A percentile compares a stretch with the other conserved stretches of the same genome.
phyloP scores from a whole-genome alignment of 1,284 basidiomycete genomes.

The Wallemia ichthyophaga region DNA sequence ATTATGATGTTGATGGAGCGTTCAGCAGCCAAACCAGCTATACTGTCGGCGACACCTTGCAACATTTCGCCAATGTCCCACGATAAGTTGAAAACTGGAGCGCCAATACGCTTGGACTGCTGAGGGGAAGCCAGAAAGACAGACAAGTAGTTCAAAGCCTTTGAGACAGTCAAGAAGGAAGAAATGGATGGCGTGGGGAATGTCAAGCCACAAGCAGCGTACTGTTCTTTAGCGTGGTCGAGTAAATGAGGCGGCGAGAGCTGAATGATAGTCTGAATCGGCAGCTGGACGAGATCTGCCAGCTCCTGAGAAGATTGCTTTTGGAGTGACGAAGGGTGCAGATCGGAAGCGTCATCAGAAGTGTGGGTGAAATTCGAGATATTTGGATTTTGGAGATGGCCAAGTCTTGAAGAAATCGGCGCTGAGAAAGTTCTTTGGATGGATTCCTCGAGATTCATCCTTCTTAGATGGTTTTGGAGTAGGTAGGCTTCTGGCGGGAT shows the following conservation, averaged over 20 bases:
- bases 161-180: conserved; percentile 63
- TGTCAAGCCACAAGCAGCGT: conserved; percentile 51
- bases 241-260: conserved; percentile 61
- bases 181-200: conserved; percentile 57
- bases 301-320: conserved; percentile 27
- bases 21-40: conserved; percentile 55
- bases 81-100: conserved; percentile 4
- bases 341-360: background rate
- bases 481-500: background rate
- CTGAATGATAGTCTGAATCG: conserved; percentile 62
- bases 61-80: conserved; percentile 39
- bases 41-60: conserved; percentile 46
- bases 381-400: conserved; percentile 32
- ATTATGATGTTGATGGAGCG: conserved; percentile 57
- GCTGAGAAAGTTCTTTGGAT: conserved; percentile 31
- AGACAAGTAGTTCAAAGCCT: conserved; percentile 63
- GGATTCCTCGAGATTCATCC: background rate
- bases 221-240: conserved; percentile 67
- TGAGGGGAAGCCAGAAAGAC: conserved; percentile 23
- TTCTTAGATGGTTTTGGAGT: background rate
- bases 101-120: background rate
- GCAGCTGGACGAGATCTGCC: conserved; percentile 56
- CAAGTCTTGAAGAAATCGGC: conserved; percentile 36
- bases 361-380: background rate
- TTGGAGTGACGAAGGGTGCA: background rate